phyloP scores from a whole-genome alignment of 2,329 filamentous ascomycete species.

The Talaromyces piceae region DNA sequence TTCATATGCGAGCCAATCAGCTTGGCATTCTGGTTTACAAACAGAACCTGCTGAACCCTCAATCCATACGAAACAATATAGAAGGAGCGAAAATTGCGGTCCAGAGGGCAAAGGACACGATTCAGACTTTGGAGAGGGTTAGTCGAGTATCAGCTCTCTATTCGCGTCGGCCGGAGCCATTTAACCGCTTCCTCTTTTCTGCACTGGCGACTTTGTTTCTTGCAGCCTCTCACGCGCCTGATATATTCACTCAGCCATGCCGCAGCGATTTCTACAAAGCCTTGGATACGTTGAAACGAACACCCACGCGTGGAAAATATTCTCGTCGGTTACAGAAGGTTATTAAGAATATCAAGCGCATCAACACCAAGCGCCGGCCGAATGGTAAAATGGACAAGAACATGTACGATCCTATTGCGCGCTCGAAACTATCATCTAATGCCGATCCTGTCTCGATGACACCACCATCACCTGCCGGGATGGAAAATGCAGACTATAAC shows the following conservation, averaged over 20 bases:
- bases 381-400: neutral
- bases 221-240: conserved; percentile 55
- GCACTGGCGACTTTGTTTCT: conserved; percentile 57
- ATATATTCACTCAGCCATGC: conserved; percentile 49
- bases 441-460: neutral
- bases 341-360: conserved; percentile 48
- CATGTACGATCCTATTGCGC: neutral
- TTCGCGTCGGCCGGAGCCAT: conserved; percentile 53
- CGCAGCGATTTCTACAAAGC: conserved; percentile 60
- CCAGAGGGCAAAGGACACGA: conserved; percentile 57
- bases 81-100: conserved; percentile 62
- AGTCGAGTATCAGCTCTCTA: conserved; percentile 57
- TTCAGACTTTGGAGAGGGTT: conserved; percentile 51
- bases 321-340: conserved; percentile 56
- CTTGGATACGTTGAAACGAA: conserved; percentile 54
- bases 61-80: conserved; percentile 69
- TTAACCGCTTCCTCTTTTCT: conserved; percentile 59
- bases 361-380: neutral
- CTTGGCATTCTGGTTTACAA: conserved; percentile 84
- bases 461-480: neutral
- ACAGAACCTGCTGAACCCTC: conserved; percentile 73
- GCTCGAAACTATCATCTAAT: neutral
- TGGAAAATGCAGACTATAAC: conserved; percentile 2
- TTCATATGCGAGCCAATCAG: conserved; percentile 82
- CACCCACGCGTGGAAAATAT: conserved; percentile 54